Base-by-base conservation (phyloP, 2,329 filamentous ascomycete genomes). In the Clonostachys chloroleuca region DNA sequence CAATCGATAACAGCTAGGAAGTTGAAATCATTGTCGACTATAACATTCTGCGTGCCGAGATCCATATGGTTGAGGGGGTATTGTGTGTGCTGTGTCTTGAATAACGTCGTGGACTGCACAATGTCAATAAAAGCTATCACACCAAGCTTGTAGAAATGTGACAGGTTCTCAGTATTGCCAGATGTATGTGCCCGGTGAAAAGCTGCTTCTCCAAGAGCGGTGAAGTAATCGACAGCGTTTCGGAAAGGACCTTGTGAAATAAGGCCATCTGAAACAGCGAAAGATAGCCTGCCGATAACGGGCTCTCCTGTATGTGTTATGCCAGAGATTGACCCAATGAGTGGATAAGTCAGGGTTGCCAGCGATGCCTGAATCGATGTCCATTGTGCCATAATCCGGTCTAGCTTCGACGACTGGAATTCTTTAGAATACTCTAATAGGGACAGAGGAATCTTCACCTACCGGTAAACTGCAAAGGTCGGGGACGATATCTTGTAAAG, bases 61-160 rank as follows among this genome's bases (percentile, higher is more conserved):
- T 65, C 60, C 56, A 65, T 64, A 47, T 65, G 57, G 41, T 60
- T 60, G 2, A 65, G 48, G 35, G 54, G 57, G 47, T 57, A 60
- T 12, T 33, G 42, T 34, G 17, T 44, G 3, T 36, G 12, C n/a
- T 37, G 13, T 6, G 13, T 37, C 13, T 37, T 16, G 16, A 14
- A 37, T 13, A 37, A 6, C 16, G 36, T 16, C 13, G 36, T 37
- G 36, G 13, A 14, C 13, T 37, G 36, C 13, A 37, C 36, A 37
- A 37, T 37, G 36, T 37, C 36, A 37, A 13, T 13, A 37, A 37
- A 37, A 16, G 16, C 36, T 14, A 37, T 13, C 20, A 6, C 20
- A 5, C 20, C 20, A 24, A 24, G 20, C 20, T 24, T 24, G 20
- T 24, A 24, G 20, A 24, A 24, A 6, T 24, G 20, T 24, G 20